Evolutionary conservation across 352 stramenopile genomes (phyloP).

Genomic region (Phytophthora ramorum): DNA sequence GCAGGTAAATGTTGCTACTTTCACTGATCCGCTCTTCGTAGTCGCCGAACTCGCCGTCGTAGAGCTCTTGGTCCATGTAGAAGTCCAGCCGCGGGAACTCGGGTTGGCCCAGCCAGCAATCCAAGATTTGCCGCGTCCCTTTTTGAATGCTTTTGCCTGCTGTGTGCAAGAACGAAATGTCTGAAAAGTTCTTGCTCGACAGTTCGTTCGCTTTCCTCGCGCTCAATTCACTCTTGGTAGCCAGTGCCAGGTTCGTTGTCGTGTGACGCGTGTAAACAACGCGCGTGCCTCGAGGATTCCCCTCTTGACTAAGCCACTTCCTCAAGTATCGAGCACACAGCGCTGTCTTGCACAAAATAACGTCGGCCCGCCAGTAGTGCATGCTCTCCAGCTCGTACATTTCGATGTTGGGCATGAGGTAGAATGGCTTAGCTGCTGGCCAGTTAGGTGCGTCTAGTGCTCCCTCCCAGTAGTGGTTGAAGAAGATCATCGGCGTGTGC

Average conservation of each 20-base stretch:
- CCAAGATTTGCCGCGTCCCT: conserved; percentile 45
- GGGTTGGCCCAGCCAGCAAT: conserved; percentile 47
- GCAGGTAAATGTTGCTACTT: conserved; percentile 29
- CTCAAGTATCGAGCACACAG: conserved; percentile 39
- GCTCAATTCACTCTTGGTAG: conserved; percentile 14
- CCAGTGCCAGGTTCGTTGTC: conserved; percentile 40
- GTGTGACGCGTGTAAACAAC: conserved; percentile 65
- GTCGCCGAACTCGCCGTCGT: conserved; percentile 28
- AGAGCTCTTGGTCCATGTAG: conserved; percentile 48
- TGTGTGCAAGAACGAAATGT: conserved; percentile 50
- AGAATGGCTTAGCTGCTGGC: conserved; percentile 40
- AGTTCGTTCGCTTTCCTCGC: conserved; percentile 8
- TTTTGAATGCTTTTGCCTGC: conserved; percentile 56
- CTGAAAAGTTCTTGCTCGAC: conserved; percentile 44
- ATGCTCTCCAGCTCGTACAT: conserved; percentile 50
- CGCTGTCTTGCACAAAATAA: conserved; percentile 50
- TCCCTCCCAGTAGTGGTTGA: conserved; percentile 55
- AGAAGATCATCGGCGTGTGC: conserved; percentile 41
- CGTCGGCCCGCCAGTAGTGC: conserved; percentile 44
- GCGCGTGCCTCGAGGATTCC: conserved; percentile 46
- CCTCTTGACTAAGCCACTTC: conserved; percentile 53
- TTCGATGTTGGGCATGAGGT: conserved; percentile 51
- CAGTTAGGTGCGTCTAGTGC: conserved; percentile 19
- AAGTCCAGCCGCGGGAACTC: conserved; percentile 50
- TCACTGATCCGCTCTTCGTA: conserved; percentile 32